These are phyloP conservation scores for Coemansia sp. DNA, from an alignment of 192 early-diverging fungal species.

Conservation along the genomic window DNA sequence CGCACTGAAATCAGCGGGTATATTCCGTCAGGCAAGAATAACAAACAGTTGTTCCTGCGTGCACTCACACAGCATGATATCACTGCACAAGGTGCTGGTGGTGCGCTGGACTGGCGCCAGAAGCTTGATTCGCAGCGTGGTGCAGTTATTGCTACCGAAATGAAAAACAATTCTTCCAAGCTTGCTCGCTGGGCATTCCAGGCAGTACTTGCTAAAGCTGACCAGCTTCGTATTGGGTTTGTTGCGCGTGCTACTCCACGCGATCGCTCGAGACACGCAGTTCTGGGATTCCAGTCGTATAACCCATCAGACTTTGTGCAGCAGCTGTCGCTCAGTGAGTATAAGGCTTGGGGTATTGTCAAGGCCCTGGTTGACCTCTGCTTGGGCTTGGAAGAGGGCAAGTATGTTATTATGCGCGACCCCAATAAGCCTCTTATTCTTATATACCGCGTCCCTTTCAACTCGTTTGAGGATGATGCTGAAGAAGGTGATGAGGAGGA, in stretches of 20 bases:
- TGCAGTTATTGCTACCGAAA: constrained; percentile 94
- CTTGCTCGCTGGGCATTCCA: constrained; percentile 96
- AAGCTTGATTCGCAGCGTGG: constrained; percentile 93
- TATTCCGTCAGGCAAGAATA: constrained; percentile 56
- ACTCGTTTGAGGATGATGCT: constrained; percentile 60
- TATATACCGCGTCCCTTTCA: constrained; percentile 75
- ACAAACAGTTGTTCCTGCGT: constrained; percentile 62
- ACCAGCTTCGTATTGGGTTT: constrained; percentile 88
- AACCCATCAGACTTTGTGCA: constrained; percentile 86
- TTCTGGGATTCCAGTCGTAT: constrained; percentile 82
- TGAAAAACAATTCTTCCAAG: constrained; percentile 97
- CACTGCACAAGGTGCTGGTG: constrained; percentile 77
- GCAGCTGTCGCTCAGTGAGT: constrained; percentile 84
- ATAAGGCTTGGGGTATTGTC: constrained; percentile 94
- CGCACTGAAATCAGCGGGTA: constrained; percentile 90
- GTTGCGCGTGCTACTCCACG: constrained; percentile 75
- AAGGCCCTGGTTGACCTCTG: constrained; percentile 91
- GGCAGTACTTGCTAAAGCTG: constrained; percentile 81
- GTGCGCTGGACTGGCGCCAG: constrained; percentile 90
- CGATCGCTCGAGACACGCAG: constrained; percentile 74
- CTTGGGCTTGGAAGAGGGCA: constrained; percentile 84
- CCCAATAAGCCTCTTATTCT: constrained; percentile 90
- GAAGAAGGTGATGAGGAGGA: constrained; percentile 20
- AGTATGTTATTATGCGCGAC: constrained; percentile 93
- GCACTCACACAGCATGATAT: constrained; percentile 95